These are phyloP conservation scores for Neospermospora avenae DNA, from an alignment of 2,329 filamentous ascomycete species.

Conservation along the genomic window DNA sequence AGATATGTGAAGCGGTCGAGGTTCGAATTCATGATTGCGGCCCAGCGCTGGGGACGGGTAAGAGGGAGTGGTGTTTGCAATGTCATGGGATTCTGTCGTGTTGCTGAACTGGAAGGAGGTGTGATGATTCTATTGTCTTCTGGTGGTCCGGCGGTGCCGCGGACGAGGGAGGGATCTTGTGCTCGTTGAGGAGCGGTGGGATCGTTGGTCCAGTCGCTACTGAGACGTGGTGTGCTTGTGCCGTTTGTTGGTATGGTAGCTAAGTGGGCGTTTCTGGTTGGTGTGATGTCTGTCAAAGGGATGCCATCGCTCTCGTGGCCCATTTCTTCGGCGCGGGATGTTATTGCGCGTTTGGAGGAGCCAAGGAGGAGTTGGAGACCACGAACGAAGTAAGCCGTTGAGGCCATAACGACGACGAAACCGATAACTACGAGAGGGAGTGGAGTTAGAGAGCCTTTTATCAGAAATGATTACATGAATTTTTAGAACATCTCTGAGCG, in stretches of 20 bases:
- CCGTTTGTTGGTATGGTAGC: constrained; percentile 13
- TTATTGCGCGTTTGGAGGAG: constrained; percentile 49
- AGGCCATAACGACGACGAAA: constrained; percentile 49
- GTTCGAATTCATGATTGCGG: constrained; percentile 43
- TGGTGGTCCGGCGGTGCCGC: constrained; percentile 31
- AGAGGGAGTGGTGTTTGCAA: constrained; percentile 42
- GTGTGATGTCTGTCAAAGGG: constrained; percentile 39
- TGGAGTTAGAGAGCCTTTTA: background rate
- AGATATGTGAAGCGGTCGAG: constrained; percentile 46
- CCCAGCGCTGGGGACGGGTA: constrained; percentile 49
- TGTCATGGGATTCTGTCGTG: constrained; percentile 19
- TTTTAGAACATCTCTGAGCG: no score
- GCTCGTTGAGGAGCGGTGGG: constrained; percentile 25
- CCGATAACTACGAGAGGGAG: constrained; percentile 45
- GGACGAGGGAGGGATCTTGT: constrained; percentile 31
- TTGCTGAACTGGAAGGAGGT: background rate
- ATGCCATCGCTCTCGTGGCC: constrained; percentile 45
- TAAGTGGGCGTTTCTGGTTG: constrained; percentile 19
- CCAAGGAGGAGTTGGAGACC: constrained; percentile 50
- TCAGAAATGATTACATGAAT: background rate
- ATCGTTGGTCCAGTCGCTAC: constrained; percentile 16
- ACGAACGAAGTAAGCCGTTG: constrained; percentile 53
- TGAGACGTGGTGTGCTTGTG: constrained; percentile 9
- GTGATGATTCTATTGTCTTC: constrained; percentile 13
- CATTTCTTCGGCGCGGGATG: constrained; percentile 51